Evolutionary conservation across 306 rosid genomes (phyloP), one percentile per base, ranked within the genome.

Genomic region (Prinsepia uniflora): DNA sequence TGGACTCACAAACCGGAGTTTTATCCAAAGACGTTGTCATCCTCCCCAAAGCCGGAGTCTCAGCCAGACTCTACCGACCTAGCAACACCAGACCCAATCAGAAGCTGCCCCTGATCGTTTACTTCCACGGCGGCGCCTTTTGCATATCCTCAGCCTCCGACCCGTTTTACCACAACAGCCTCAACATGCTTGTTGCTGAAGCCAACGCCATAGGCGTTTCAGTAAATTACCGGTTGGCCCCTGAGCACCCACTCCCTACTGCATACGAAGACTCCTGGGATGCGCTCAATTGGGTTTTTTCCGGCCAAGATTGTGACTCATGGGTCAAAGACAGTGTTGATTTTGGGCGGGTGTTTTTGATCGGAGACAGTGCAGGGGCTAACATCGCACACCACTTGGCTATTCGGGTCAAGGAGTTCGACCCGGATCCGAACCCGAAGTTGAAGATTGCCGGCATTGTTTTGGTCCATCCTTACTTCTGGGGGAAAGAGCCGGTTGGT

Each of bases 111-210:
- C 48, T 93, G 43, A 34, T 83, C 8, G 6, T 90, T 54, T 90
- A 93, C 88, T 82, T 81, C 42, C 98, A 93, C 22, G 98, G 98
- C 0, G 96, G 98, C 0, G 97, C 94, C 24, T 93, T 85, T 60
- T 73, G 76, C 72, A 81, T 90, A 69, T 69, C 97, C 11, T 87
- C 94, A 0, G 46, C 86, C 50, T 77, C 81, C 4, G 97, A 90
- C 54, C 96, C 97, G 0, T 2, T 81, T 20, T 90, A 90, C 87
- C 97, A 93, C 62, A 84, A 76, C 80, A 73, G 86, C 75, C 86
- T 88, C 78, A 93, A 81, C 86, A 63, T 40, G 36, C 84, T 93
- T 4, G 96, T 83, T 0, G 77, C 86, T 0, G 92, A 81, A 73
- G 79, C 94, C 17, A 78, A 89, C 55, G 55, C 73, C 44, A 67